Evolutionary conservation across 495 filamentous ascomycete species (phyloP).

Genomic region (Hypoxylon subgilvum): DNA sequence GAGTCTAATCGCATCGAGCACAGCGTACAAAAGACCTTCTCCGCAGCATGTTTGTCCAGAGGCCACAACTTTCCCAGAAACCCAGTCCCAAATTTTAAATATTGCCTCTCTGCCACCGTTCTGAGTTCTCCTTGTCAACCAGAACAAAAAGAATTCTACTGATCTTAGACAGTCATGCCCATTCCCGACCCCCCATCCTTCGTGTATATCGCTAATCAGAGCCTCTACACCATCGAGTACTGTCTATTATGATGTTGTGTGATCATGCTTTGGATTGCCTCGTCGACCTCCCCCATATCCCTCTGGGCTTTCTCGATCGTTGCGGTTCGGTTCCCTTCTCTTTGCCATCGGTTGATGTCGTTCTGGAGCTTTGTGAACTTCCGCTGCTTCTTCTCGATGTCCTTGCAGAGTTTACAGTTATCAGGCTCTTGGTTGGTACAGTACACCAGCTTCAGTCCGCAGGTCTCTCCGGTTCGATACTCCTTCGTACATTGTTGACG

Average conservation of each 20-base stretch:
- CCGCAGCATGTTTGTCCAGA: slow-evolving; percentile 15
- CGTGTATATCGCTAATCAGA: slow-evolving; percentile 17
- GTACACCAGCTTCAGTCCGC: slow-evolving; percentile 91
- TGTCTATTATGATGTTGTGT: slow-evolving; percentile 54
- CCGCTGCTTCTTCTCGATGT: slow-evolving; percentile 85
- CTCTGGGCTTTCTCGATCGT: slow-evolving; percentile 79
- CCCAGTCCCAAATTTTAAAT: slow-evolving; percentile 32
- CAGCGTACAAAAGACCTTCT: slow-evolving; percentile 36
- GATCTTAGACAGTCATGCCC: slow-evolving; percentile 19
- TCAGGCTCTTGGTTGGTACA: slow-evolving; percentile 63
- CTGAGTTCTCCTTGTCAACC: slow-evolving; percentile 23
- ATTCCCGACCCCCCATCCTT: background rate
- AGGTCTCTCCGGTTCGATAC: slow-evolving; percentile 97
- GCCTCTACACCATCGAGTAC: slow-evolving; percentile 38
- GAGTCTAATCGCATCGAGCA: slow-evolving; percentile 23
- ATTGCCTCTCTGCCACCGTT: slow-evolving; percentile 15
- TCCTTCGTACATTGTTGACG: slow-evolving; percentile 93
- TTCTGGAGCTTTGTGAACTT: slow-evolving; percentile 76
- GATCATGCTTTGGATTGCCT: slow-evolving; percentile 65
- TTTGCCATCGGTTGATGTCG: slow-evolving; percentile 80
- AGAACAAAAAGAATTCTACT: slow-evolving; percentile 23
- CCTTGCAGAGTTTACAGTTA: slow-evolving; percentile 86
- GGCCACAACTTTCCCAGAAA: slow-evolving; percentile 13
- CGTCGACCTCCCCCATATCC: slow-evolving; percentile 65
- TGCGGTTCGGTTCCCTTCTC: slow-evolving; percentile 73